phyloP scores from a whole-genome alignment of 2,329 filamentous ascomycete genomes.

The Trichoderma sp. region DNA sequence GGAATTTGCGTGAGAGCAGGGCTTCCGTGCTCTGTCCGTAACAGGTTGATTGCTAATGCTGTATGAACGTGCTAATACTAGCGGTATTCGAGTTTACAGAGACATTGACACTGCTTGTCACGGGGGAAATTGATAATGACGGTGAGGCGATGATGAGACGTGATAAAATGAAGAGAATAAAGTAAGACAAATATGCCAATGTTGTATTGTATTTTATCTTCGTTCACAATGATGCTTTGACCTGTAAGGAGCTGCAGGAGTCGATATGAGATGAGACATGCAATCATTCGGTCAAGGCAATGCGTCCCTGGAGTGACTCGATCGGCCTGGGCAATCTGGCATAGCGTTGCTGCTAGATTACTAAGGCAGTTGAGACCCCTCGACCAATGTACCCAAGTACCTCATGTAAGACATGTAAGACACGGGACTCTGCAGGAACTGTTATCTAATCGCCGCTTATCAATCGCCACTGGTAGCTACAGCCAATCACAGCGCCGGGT shows the following conservation, averaged over 20 bases:
- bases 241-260: neutral
- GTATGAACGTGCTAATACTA: neutral
- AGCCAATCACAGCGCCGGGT: slow-evolving; percentile 15
- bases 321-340: neutral
- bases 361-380: neutral
- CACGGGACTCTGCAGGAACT: neutral
- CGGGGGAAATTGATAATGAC: neutral
- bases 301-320: slow-evolving; percentile 9
- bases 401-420: neutral
- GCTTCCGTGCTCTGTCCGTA: neutral
- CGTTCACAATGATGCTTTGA: neutral
- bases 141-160: neutral
- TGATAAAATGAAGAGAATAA: neutral
- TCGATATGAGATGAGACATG: neutral
- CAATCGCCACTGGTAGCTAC: neutral
- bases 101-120: neutral
- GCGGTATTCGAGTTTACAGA: neutral
- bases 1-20: neutral
- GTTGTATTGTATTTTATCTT: neutral
- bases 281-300: slow-evolving; percentile 14
- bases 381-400: neutral
- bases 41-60: neutral
- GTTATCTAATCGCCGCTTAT: slow-evolving; percentile 18
- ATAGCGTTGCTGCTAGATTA: neutral
- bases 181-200: neutral